Percentiles rank a stretch among this genome's conserved stretches.
phyloP scores from a whole-genome alignment of 1,139 yeast species.

The Kodamaea alishanica region DNA sequence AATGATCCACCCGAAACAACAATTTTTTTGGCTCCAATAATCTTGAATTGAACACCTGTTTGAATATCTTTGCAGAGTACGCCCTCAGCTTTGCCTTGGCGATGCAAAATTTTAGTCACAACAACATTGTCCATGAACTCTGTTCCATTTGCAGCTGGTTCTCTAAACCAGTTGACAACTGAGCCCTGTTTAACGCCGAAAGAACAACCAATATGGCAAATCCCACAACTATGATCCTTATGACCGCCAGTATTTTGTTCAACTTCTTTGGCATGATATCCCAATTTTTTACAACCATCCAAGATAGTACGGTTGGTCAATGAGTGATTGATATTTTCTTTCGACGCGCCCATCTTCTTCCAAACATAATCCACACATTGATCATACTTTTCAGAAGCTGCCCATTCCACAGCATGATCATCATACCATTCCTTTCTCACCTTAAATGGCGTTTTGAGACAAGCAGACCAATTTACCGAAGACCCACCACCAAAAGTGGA shows the following conservation, averaged over 20 bases:
- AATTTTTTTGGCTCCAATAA: slow-evolving; percentile 46
- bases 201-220: slow-evolving; percentile 53
- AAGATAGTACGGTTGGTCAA: slow-evolving; percentile 44
- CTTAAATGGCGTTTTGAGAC: slow-evolving; percentile 49
- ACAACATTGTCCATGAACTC: slow-evolving; percentile 47
- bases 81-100: slow-evolving; percentile 44
- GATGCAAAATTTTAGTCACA: slow-evolving; percentile 40
- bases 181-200: slow-evolving; percentile 56
- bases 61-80: slow-evolving; percentile 32
- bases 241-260: slow-evolving; percentile 53
- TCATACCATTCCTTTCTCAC: slow-evolving; percentile 57
- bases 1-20: slow-evolving; percentile 51
- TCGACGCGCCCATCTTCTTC: slow-evolving; percentile 49
- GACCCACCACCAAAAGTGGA: slow-evolving; percentile 60
- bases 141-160: slow-evolving; percentile 48
- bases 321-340: slow-evolving; percentile 44
- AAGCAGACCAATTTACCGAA: slow-evolving; percentile 62
- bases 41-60: slow-evolving; percentile 30
- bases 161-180: slow-evolving; percentile 49
- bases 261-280: slow-evolving; percentile 39
- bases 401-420: slow-evolving; percentile 48
- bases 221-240: slow-evolving; percentile 46
- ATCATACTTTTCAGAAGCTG: slow-evolving; percentile 42
- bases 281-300: slow-evolving; percentile 47
- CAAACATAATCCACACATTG: slow-evolving; percentile 48